Conservation (phyloP, 208 protist species). For the Trypanosoma rangeli region DNA sequence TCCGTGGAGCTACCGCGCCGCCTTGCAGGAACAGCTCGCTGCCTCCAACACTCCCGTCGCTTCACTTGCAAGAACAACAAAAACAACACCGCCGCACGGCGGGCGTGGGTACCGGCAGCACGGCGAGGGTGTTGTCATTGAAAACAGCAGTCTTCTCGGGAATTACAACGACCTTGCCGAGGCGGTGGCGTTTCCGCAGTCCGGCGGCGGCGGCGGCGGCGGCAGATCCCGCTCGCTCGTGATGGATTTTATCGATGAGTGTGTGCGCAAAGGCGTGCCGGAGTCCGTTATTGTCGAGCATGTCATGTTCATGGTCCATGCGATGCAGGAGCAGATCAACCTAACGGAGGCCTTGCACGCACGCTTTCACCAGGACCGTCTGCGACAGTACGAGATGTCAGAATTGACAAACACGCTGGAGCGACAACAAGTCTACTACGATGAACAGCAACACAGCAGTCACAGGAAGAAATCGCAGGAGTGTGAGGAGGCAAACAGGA, state of each 20-base stretch:
- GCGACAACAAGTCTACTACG: constrained; percentile 34
- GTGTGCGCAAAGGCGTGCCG: constrained; percentile 48
- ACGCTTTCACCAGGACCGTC: constrained; percentile 50
- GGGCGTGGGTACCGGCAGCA: not conserved
- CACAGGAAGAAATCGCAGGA: not conserved
- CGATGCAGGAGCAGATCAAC: constrained; percentile 66
- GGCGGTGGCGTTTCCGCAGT: not conserved
- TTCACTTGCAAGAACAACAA: not conserved
- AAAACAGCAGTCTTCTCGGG: constrained; percentile 30
- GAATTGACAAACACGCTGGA: constrained; percentile 54
- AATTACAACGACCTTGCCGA: constrained; percentile 3
- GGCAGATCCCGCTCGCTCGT: constrained; percentile 37
- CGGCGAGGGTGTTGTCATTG: constrained; percentile 24
- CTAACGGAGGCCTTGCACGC: constrained; percentile 62
- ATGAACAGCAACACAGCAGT: constrained; percentile 4
- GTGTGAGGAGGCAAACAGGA: not conserved
- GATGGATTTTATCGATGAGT: constrained; percentile 77
- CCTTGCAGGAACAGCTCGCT: constrained; percentile 36
- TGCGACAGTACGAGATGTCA: constrained; percentile 55
- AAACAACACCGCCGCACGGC: not conserved
- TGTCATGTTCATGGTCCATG: constrained; percentile 73
- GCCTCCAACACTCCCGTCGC: constrained; percentile 1
- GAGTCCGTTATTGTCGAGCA: constrained; percentile 71
- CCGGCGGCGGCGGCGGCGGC: not conserved
- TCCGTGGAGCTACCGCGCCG: constrained; percentile 37